These are phyloP conservation scores for Golovinomyces cichoracearum DNA, from an alignment of 2,329 filamentous ascomycete species.

Conservation along the genomic window DNA sequence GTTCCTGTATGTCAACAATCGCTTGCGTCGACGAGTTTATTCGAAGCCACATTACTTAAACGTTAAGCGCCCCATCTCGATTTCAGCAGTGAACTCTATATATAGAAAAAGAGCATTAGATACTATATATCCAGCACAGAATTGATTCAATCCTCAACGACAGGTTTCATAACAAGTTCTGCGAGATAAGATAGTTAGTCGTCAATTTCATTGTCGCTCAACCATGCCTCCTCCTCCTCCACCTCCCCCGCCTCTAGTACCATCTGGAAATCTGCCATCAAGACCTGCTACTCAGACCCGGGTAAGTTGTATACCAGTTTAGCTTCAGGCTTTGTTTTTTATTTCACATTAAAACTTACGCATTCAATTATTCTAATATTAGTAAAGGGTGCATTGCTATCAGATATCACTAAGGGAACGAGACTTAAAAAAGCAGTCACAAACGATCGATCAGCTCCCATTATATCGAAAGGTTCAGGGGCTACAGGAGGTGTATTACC, in stretches of 20 bases:
- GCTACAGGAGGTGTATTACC: conserved; percentile 30
- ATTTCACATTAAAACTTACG: conserved; percentile 7
- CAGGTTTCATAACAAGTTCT: too few species aligned
- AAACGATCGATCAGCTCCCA: conserved; percentile 74
- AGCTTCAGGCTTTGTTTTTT: too few species aligned
- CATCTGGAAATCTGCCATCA: conserved; percentile 28
- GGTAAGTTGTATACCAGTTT: conserved; percentile 32
- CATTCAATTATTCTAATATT: conserved; percentile 9
- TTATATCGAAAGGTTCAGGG: conserved; percentile 30
- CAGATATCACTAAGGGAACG: conserved; percentile 64
- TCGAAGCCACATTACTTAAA: neutral
- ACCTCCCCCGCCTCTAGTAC: conserved; percentile 40
- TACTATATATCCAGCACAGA: too few species aligned
- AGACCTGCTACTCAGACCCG: conserved; percentile 33
- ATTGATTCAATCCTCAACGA: too few species aligned
- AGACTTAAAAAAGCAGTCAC: conserved; percentile 63
- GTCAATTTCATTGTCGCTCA: neutral
- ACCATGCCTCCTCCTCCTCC: conserved; percentile 21
- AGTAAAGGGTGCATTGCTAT: conserved; percentile 52
- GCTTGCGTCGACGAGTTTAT: too few species aligned
- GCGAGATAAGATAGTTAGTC: neutral
- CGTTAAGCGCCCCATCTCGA: neutral
- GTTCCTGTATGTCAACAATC: too few species aligned
- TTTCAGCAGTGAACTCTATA: too few species aligned
- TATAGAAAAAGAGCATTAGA: neutral